These are phyloP conservation scores for Arachnomyces sp. DNA, from an alignment of 2,329 filamentous ascomycete species.

Conservation along the genomic window DNA sequence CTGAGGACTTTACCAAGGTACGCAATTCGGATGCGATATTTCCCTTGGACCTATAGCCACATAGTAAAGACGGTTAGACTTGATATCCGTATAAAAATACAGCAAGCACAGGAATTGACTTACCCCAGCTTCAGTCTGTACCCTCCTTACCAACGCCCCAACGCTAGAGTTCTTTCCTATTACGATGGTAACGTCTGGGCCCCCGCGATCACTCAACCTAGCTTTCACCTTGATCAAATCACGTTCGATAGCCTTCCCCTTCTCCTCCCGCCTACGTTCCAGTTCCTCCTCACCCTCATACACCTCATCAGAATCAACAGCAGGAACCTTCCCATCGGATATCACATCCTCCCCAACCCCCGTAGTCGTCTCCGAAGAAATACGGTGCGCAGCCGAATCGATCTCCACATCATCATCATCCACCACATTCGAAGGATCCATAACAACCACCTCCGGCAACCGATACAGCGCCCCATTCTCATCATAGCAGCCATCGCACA, in stretches of 20 bases:
- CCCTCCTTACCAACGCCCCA: slow-evolving; percentile 51
- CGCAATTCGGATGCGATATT: slow-evolving; percentile 58
- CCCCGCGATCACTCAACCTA: slow-evolving; percentile 56
- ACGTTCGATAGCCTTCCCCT: slow-evolving; percentile 51
- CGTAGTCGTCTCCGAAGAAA: background rate
- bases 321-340: slow-evolving; percentile 24
- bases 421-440: slow-evolving; percentile 54
- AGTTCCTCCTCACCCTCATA: slow-evolving; percentile 31
- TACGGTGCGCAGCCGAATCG: no score
- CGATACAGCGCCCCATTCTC: slow-evolving; percentile 60
- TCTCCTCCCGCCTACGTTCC: slow-evolving; percentile 45
- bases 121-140: slow-evolving; percentile 58
- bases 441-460: slow-evolving; percentile 59
- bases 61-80: background rate
- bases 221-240: slow-evolving; percentile 52
- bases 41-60: slow-evolving; percentile 44
- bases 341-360: slow-evolving; percentile 22
- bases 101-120: slow-evolving; percentile 22
- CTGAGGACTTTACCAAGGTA: slow-evolving; percentile 76
- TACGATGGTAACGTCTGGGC: slow-evolving; percentile 53
- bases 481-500: slow-evolving; percentile 66
- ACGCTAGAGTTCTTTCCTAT: slow-evolving; percentile 57
- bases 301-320: slow-evolving; percentile 30
- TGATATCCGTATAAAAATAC: background rate
- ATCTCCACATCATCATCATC: slow-evolving; percentile 6